Base-by-base conservation (phyloP, 1,139 yeast genomes). In the Casaregolazyma suthepensis region DNA sequence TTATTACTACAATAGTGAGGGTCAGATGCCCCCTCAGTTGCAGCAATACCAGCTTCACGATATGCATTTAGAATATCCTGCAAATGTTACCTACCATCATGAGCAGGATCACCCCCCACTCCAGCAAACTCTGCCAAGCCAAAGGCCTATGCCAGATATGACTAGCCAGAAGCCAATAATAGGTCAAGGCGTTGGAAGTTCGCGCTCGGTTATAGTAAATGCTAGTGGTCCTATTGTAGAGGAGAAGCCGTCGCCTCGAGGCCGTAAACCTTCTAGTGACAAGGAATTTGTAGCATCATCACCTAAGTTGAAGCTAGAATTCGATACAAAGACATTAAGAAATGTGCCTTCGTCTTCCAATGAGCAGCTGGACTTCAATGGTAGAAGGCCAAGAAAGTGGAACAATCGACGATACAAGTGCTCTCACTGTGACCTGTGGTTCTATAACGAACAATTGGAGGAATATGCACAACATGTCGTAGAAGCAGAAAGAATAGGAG, bases 301-400 rank as follows among this genome's bases (percentile, higher is more conserved):
- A 13, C n/a, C 49, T 19, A 46, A 38, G 15, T 18, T 31, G 29
- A 37, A 46, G 12, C 18, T 46, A 10, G 22, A 46, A 7, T 10
- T 35, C 18, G 43, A 19, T 3, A 13, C n/a, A 15, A n/a, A 6
- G 2, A 20, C 18, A 9, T 13, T 22, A 18, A 29, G 37, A 23
- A 38, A 45, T 10, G 15, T 22, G 5, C 35, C 42, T 6, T 20
- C 43, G 7, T 15, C 22, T 20, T 19, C 38, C 7, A 37, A 19
- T 5, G 49, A 46, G 9, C 29, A 18, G n/a, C 52, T 50, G 12
- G 52, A 65, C 54, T 59, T 59, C 54, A 65, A 65, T 43, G 68
- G 68, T 15, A 62, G 68, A 40, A 59, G 61, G 48, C 66, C 63
- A 35, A 56, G 67, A 12, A 58, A 61, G 45, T 64, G 65, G 64